phyloP scores from a whole-genome alignment of 805 yeast genomes.

The Clavispora santaluciae region DNA sequence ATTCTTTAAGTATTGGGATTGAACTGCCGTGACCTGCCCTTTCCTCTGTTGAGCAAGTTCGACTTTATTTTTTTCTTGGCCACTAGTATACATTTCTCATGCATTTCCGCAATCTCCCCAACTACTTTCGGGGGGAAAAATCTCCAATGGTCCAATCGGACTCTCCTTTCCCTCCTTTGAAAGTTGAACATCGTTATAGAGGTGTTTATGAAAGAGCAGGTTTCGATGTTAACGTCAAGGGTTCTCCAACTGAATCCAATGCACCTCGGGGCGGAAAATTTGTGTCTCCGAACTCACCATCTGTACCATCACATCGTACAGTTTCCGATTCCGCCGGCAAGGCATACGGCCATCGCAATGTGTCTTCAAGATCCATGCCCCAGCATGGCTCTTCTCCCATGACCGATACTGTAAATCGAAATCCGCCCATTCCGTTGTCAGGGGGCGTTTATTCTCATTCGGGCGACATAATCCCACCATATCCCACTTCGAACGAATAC shows the following conservation, averaged over 20 bases:
- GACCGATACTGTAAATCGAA: not conserved
- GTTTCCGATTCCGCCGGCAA: not conserved
- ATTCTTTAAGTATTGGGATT: not conserved
- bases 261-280: not conserved
- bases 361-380: not conserved
- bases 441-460: not conserved
- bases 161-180: conserved; percentile 68
- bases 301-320: not conserved
- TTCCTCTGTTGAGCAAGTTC: not conserved
- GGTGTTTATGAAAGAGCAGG: conserved; percentile 84
- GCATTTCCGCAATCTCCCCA: conserved; percentile 19
- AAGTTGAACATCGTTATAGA: conserved; percentile 53
- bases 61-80: not conserved
- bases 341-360: not conserved
- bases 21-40: not conserved
- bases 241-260: not conserved
- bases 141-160: conserved; percentile 25
- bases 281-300: conserved; percentile 1
- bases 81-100: conserved; percentile 1
- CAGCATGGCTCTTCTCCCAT: not conserved
- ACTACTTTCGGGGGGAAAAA: conserved; percentile 13
- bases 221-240: conserved; percentile 44
- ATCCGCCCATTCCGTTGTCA: not conserved
- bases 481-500: not conserved
- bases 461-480: not conserved